Conservation (phyloP, 192 early-diverging fungal species). For the Phlyctochytrium bullatum region DNA sequence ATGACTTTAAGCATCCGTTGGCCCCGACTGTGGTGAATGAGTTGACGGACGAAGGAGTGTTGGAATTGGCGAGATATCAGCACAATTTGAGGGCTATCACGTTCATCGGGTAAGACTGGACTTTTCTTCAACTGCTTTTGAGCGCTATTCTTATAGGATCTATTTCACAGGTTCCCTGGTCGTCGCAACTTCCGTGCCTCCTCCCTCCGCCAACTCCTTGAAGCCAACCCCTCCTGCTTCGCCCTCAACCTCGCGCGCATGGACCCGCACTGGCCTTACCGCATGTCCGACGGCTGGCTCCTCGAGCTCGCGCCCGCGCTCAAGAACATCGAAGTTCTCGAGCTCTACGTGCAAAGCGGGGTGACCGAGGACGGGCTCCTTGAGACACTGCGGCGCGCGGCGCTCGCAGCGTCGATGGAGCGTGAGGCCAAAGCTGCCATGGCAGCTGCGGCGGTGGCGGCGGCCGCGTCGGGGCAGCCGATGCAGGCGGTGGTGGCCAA, state of each 20-base stretch:
- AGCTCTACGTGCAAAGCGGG: conserved; percentile 1
- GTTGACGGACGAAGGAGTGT: neutral
- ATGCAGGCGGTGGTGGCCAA: no score
- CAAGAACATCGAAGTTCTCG: neutral
- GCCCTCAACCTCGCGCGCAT: conserved; percentile 5
- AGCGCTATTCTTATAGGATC: neutral
- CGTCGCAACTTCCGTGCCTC: neutral
- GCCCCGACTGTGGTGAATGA: conserved; percentile 8
- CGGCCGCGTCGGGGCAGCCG: neutral
- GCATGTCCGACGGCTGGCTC: conserved; percentile 2
- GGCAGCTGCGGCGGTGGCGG: neutral
- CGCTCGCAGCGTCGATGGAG: neutral
- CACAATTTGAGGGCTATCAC: conserved; percentile 3
- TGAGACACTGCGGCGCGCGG: neutral
- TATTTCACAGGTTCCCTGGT: conserved; percentile 1
- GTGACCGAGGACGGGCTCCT: conserved; percentile 2
- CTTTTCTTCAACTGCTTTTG: neutral
- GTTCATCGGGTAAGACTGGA: neutral
- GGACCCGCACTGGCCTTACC: conserved; percentile 7
- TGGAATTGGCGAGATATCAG: conserved; percentile 2
- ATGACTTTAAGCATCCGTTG: conserved; percentile 7
- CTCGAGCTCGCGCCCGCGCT: neutral
- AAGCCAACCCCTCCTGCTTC: neutral
- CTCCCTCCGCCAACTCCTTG: neutral
- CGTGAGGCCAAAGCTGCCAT: neutral